Evolutionary conservation across 495 filamentous ascomycete genomes (phyloP).

Genomic region (Echria macrotheca): DNA sequence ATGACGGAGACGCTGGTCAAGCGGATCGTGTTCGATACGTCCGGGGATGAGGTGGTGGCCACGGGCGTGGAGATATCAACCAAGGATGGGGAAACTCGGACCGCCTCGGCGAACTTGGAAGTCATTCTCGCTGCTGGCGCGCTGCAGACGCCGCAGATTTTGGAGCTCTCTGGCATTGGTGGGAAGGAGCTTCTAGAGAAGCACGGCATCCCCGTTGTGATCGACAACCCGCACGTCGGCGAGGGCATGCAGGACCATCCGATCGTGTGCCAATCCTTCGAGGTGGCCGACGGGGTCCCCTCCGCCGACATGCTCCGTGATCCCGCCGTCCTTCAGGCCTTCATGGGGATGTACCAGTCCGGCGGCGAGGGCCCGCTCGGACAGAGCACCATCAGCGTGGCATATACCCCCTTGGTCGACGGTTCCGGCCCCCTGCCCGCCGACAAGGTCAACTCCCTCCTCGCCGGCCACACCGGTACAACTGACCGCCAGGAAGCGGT

Average conservation of each 20-base stretch:
- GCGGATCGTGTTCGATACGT: constrained; percentile 33
- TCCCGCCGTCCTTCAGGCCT: constrained; percentile 28
- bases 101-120: constrained; percentile 35
- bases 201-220: constrained; percentile 62
- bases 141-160: constrained; percentile 53
- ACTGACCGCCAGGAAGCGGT: constrained; percentile 10
- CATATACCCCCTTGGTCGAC: constrained; percentile 39
- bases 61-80: constrained; percentile 30
- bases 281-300: constrained; percentile 35
- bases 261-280: constrained; percentile 33
- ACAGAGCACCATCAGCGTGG: constrained; percentile 35
- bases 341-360: constrained; percentile 34
- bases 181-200: constrained; percentile 55
- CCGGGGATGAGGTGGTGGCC: constrained; percentile 18
- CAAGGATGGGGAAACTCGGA: constrained; percentile 23
- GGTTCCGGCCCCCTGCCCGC: constrained; percentile 11
- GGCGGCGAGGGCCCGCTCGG: constrained; percentile 31
- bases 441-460: too few species aligned
- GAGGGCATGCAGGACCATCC: constrained; percentile 56
- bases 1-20: constrained; percentile 41
- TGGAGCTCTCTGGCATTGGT: constrained; percentile 74
- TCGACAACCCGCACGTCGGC: constrained; percentile 71
- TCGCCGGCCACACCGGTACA: too few species aligned
- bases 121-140: constrained; percentile 58
- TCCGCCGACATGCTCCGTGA: constrained; percentile 42